Conservation (phyloP, 1,139 yeast genomes). For the Suhomyces wounanorum region DNA sequence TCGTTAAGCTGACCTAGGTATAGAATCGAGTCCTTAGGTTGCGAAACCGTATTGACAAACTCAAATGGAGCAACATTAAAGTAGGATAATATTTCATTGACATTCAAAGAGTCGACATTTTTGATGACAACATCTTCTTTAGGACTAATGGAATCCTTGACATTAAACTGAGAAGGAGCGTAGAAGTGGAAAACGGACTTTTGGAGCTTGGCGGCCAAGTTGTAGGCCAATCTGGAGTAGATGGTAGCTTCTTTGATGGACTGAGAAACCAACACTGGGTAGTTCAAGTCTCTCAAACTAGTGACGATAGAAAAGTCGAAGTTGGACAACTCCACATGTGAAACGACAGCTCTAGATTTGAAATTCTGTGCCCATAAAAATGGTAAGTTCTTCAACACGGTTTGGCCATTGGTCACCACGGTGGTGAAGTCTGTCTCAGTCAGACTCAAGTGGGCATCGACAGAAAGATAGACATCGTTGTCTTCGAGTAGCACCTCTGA, state of each 20-base stretch:
- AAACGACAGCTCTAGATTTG: slow-evolving; percentile 48
- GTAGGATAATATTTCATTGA: slow-evolving; percentile 27
- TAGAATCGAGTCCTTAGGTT: slow-evolving; percentile 55
- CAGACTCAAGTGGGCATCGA: slow-evolving; percentile 33
- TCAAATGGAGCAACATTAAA: slow-evolving; percentile 34
- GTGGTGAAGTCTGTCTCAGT: slow-evolving; percentile 40
- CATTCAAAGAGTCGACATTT: slow-evolving; percentile 20
- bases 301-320: slow-evolving; percentile 68
- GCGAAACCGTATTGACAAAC: slow-evolving; percentile 28
- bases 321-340: slow-evolving; percentile 58
- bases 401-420: slow-evolving; percentile 53
- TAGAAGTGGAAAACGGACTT: slow-evolving; percentile 73
- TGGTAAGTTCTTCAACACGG: slow-evolving; percentile 57
- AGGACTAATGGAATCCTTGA: slow-evolving; percentile 18
- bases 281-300: slow-evolving; percentile 69
- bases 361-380: slow-evolving; percentile 48
- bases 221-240: slow-evolving; percentile 57
- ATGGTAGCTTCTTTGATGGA: slow-evolving; percentile 53
- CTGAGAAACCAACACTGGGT: slow-evolving; percentile 66
- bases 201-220: slow-evolving; percentile 49
- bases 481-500: slow-evolving; percentile 42
- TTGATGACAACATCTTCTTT: slow-evolving; percentile 20
- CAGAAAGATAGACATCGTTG: slow-evolving; percentile 56
- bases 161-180: slow-evolving; percentile 31
- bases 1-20: slow-evolving; percentile 60